Base-by-base conservation (phyloP, 2,329 filamentous ascomycete species). In the Arthrobotrys megalospora region DNA sequence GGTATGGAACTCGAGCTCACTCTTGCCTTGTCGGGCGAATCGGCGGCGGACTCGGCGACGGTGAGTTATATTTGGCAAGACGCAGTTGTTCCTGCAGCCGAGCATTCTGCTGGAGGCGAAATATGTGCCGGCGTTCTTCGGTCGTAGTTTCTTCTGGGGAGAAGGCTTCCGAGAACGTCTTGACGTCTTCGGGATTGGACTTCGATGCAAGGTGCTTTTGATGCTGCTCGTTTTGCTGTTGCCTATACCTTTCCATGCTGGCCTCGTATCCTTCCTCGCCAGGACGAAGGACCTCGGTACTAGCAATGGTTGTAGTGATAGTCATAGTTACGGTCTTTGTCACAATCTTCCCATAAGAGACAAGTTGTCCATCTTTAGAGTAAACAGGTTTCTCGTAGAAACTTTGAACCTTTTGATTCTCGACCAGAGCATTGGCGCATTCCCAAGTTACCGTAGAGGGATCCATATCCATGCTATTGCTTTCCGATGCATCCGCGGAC, bases 291-390 rank as follows among this genome's bases (percentile, higher is more conserved):
- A 82, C 80, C 53, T 82, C 81, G 24, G 81, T 81, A 12, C 80
- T 82, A 19, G 81, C 81, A 48, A 81, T 81, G 24, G 81, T 82
- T 1, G 81, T 82, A 38, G 81, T 81, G 14, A 82, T 79, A 14
- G 81, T 82, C 79, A 81, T 81, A 3, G 81, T 82, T 0, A 81
- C 80, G 2, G 81, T 82, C 41, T 81, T 82, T 8, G 81, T 82
- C 12, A 82, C 78, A 68, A 82, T 77, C 34, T 80, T 81, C 1
- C 80, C 81, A 47, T 82, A 80, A 32, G 80, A 76, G 10, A 80
- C 24, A 24, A 82, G 60, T 32, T 80, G 52, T 19, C 78, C 77
- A 12, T 73, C 62, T 36, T 75, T 68, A 14, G 77, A 62, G 60
- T 80, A 81, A 28, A 80, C 78, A 2, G 81, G 81, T 19, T 80